Evolutionary conservation across 257 asterid species (phyloP).

Genomic region (Solanum ahanhuiri): DNA sequence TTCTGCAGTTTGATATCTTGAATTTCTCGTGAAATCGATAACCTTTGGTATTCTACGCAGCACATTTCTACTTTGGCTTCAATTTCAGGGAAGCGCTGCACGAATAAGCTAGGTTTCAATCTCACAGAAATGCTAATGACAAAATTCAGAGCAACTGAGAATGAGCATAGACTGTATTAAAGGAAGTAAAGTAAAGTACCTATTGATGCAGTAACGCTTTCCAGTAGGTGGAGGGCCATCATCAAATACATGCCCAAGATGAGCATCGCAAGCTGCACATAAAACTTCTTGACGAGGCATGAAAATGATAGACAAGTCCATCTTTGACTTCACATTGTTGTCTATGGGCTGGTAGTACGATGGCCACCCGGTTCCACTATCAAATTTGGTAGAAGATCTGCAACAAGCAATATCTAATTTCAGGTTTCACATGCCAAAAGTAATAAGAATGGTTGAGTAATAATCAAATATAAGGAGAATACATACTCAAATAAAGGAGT

Average conservation of each 20-base stretch:
- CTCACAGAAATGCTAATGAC: background rate
- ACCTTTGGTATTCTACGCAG: background rate
- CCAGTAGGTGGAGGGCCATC: constrained; percentile 95
- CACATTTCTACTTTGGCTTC: constrained; percentile 29
- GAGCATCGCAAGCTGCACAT: constrained; percentile 81
- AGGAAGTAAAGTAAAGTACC: constrained; percentile 25
- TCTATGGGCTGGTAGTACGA: constrained; percentile 72
- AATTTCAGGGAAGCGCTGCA: constrained; percentile 67
- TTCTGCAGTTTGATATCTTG: background rate
- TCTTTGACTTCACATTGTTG: constrained; percentile 71
- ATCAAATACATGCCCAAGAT: constrained; percentile 83
- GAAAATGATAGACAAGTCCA: constrained; percentile 75
- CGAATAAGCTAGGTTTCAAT: background rate
- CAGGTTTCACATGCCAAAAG: background rate
- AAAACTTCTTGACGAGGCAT: constrained; percentile 89
- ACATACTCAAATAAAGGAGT: constrained; percentile 81
- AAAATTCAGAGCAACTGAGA: background rate
- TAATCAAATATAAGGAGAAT: background rate
- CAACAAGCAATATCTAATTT: background rate
- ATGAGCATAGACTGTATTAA: background rate
- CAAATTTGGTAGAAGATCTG: constrained; percentile 86
- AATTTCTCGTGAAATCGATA: background rate
- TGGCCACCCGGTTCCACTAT: constrained; percentile 98
- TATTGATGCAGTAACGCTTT: constrained; percentile 80
- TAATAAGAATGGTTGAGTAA: background rate